These are phyloP conservation scores for Mycena polygramma DNA, from an alignment of 768 basidiomycete genomes.

Conservation along the genomic window DNA sequence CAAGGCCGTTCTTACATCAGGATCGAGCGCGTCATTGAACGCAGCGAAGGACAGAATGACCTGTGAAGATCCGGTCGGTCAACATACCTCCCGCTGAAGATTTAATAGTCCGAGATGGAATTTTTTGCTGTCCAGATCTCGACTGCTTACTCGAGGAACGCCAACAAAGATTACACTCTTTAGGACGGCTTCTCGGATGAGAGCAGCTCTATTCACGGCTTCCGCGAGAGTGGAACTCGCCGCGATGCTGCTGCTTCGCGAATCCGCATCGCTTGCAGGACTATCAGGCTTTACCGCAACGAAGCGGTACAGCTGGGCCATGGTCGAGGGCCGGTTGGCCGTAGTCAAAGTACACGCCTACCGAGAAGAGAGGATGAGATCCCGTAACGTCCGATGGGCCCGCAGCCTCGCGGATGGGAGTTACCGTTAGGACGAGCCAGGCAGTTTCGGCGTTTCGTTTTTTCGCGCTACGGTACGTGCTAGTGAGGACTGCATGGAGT, in stretches of 20 bases:
- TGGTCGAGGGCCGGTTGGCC: slow-evolving; percentile 81
- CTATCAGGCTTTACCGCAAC: slow-evolving; percentile 55
- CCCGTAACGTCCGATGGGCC: slow-evolving; percentile 25
- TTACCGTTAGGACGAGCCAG: slow-evolving; percentile 85
- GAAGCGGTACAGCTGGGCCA: slow-evolving; percentile 87
- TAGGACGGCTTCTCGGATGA: slow-evolving; percentile 91
- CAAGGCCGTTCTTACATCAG: slow-evolving; percentile 82
- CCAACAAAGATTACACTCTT: slow-evolving; percentile 93
- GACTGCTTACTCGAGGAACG: slow-evolving; percentile 77
- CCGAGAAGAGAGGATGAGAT: slow-evolving; percentile 38
- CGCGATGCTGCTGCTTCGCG: slow-evolving; percentile 53
- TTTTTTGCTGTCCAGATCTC: not conserved
- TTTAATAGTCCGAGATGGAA: slow-evolving; percentile 5
- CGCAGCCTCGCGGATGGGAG: slow-evolving; percentile 41
- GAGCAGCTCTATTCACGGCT: slow-evolving; percentile 79
- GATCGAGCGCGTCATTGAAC: slow-evolving; percentile 81
- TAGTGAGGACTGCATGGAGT: slow-evolving; percentile 68
- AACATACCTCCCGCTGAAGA: slow-evolving; percentile 17
- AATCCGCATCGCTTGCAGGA: slow-evolving; percentile 49
- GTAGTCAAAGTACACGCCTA: slow-evolving; percentile 90
- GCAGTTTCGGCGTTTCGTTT: slow-evolving; percentile 76
- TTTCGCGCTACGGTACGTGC: slow-evolving; percentile 76
- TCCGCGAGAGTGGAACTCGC: slow-evolving; percentile 59
- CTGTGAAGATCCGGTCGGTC: slow-evolving; percentile 54
- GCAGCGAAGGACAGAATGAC: slow-evolving; percentile 87